These are phyloP conservation scores for Aphanomyces stellatus DNA, from an alignment of 352 stramenopile genomes.

Conservation along the genomic window DNA sequence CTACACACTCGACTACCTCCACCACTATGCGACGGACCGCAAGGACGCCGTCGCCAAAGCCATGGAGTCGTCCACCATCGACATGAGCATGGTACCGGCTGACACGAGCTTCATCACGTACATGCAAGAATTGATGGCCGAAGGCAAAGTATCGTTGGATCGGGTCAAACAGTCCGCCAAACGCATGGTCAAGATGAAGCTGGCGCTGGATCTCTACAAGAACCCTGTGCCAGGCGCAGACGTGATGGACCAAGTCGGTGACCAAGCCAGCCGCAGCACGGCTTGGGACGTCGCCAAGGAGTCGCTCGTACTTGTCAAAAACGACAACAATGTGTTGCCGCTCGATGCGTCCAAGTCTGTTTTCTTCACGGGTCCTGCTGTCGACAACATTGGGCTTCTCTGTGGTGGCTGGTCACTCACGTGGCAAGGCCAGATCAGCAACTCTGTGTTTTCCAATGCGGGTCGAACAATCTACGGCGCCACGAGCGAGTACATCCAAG, in stretches of 20 bases:
- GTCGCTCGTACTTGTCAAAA: constrained; percentile 79
- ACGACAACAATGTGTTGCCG: constrained; percentile 44
- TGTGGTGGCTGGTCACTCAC: constrained; percentile 74
- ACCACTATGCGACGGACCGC: constrained; percentile 36
- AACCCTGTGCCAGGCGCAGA: constrained; percentile 39
- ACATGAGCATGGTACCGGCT: constrained; percentile 88
- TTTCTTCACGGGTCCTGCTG: constrained; percentile 51
- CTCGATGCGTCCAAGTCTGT: constrained; percentile 18
- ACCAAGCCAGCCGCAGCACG: constrained; percentile 35
- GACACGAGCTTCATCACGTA: constrained; percentile 54
- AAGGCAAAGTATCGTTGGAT: not conserved
- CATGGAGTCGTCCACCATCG: constrained; percentile 74
- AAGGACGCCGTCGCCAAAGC: constrained; percentile 56
- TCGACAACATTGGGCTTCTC: constrained; percentile 58
- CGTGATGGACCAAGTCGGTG: constrained; percentile 38
- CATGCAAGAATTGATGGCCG: constrained; percentile 30
- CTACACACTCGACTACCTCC: constrained; percentile 69
- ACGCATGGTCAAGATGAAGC: constrained; percentile 64
- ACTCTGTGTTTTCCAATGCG: constrained; percentile 52
- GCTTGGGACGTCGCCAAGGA: constrained; percentile 64
- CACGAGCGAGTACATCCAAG: constrained; percentile 25
- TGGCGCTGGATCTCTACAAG: constrained; percentile 58
- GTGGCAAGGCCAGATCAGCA: constrained; percentile 76
- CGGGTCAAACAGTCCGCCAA: constrained; percentile 47
- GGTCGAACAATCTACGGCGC: constrained; percentile 49